Evolutionary conservation across 2,329 filamentous ascomycete genomes (phyloP), one percentile per base, ranked within the genome.

Genomic region (Cadophora sp.): DNA sequence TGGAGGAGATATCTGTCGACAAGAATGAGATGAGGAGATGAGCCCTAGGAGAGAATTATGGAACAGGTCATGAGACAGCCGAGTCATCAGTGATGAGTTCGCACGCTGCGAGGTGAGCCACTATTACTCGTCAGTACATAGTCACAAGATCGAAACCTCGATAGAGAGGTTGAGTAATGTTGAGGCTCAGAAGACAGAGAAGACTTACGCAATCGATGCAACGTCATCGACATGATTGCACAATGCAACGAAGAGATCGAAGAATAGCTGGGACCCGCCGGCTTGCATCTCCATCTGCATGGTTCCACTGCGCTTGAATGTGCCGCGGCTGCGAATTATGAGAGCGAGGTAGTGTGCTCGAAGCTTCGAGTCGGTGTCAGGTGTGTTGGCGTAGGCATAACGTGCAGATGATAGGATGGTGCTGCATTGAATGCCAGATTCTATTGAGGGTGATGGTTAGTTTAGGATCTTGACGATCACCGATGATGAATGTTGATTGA

Each of bases 201-300:
- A 59, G 22, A 31, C 85, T 83, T 79, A 89, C 86, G 84, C 83
- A 66, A 83, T 81, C 65, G 83, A 84, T 4, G 86, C 85, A 70
- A 90, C 85, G 75, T 90, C 91, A 79, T 89, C 92, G 77, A 97
- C 92, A 77, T 97, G 93, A 79, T 97, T 97, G 81, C 92, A 94
- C 81, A 97, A 88, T 22, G 94, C 93, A 62, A 97, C 94, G 79
- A 97, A 97, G 55, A 97, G 84, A 78, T 97, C 94, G 78, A 97
- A 97, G 83, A 97, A 97, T 68, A 97, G 84, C 76, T 92, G 87
- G 0, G 84, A 92, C 64, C 93, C 93, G 31, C 94, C 94, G 70
- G 89, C 88, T 79, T 92, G 92, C 94, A 97, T 97, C 82, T 97
- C 94, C 73, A 92, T 88, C 81, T 97, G 94, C 94, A 97, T 97